Percentiles rank a stretch among this genome's conserved stretches.
Evolutionary conservation across 2,329 filamentous ascomycete genomes (phyloP).

Genomic region (Cladophialophora carrionii): DNA sequence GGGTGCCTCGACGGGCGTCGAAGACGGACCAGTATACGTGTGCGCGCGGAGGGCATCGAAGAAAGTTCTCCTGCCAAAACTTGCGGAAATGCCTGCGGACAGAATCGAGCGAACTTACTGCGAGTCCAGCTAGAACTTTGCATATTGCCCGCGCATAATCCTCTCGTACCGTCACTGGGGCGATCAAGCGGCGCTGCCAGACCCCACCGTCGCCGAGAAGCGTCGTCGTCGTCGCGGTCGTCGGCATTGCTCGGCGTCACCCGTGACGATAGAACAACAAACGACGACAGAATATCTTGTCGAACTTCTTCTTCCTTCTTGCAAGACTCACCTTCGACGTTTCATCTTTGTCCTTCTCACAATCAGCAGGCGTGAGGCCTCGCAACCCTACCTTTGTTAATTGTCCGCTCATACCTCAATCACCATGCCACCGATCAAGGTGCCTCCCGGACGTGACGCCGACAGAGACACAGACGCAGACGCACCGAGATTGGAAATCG

Average conservation of each 20-base stretch:
- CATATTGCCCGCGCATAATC: neutral
- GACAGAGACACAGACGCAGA: neutral
- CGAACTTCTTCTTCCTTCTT: neutral
- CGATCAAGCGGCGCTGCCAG: neutral
- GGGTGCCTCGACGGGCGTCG: neutral
- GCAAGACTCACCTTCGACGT: neutral
- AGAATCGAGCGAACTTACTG: neutral
- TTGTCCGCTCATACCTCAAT: neutral
- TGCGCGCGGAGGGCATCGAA: neutral
- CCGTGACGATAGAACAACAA: neutral
- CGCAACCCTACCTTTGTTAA: neutral
- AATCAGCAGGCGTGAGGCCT: neutral
- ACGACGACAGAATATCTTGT: neutral
- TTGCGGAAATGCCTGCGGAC: neutral
- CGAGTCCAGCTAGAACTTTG: neutral
- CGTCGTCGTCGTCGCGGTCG: too few species aligned
- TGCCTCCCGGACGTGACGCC: neutral
- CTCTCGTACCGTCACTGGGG: neutral
- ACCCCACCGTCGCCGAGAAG: neutral
- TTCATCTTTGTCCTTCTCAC: neutral
- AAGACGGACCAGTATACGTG: neutral
- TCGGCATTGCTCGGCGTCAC: neutral
- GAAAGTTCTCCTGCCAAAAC: neutral
- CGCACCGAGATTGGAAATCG: slow-evolving; percentile 2
- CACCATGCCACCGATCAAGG: neutral